Evolutionary conservation across 2,329 filamentous ascomycete genomes (phyloP).

Genomic region (Paraphaeosphaeria minitans): DNA sequence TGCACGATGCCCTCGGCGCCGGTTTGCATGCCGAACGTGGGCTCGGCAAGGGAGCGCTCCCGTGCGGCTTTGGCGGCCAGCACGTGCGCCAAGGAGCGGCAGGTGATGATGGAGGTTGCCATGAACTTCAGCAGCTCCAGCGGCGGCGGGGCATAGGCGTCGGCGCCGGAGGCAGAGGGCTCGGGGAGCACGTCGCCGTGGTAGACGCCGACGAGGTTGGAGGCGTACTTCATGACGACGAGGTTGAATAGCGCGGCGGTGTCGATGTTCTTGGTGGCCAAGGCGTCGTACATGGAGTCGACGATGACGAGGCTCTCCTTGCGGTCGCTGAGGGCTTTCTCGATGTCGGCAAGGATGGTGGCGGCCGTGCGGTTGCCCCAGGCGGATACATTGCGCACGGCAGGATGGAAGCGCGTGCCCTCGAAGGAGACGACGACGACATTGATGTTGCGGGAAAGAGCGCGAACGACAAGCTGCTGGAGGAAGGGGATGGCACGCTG

Average conservation of each 20-base stretch:
- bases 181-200: conserved; percentile 76
- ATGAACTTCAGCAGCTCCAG: conserved; percentile 78
- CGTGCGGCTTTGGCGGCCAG: conserved; percentile 75
- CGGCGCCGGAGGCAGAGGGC: conserved; percentile 40
- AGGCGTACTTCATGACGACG: conserved; percentile 68
- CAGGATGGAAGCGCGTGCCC: conserved; percentile 66
- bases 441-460: conserved; percentile 60
- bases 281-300: conserved; percentile 75
- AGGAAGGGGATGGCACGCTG: conserved; percentile 75
- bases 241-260: conserved; percentile 68
- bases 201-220: conserved; percentile 78
- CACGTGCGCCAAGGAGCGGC: conserved; percentile 75
- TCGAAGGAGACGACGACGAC: conserved; percentile 80
- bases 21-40: conserved; percentile 78
- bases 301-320: conserved; percentile 68
- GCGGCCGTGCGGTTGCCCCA: conserved; percentile 66
- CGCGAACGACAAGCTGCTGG: conserved; percentile 74
- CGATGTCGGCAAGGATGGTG: conserved; percentile 41
- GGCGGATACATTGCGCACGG: conserved; percentile 71
- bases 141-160: conserved; percentile 56
- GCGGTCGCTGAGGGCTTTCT: conserved; percentile 24
- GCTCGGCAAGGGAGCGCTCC: conserved; percentile 75
- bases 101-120: conserved; percentile 81
- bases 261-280: conserved; percentile 46
- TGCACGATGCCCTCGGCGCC: conserved; percentile 78